Percentiles rank a stretch among this genome's conserved stretches.
phyloP scores from a whole-genome alignment of 2,329 filamentous ascomycete genomes.

The Aspergillus sergii region DNA sequence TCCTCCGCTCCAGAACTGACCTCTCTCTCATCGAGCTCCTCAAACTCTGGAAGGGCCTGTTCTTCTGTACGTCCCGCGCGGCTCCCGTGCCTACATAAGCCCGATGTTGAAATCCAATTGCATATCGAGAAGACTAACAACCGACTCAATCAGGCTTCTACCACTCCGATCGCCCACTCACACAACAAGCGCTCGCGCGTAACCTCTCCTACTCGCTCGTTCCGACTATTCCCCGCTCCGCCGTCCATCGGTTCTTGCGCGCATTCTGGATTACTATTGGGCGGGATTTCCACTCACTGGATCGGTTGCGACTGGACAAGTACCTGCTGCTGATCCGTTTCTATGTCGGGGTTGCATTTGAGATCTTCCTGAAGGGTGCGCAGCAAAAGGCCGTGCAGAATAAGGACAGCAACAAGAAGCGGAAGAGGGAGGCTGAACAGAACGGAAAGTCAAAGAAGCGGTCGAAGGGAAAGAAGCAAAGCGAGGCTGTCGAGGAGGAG shows the following conservation, averaged over 20 bases:
- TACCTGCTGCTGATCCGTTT: constrained; percentile 82
- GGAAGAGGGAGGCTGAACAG: constrained; percentile 30
- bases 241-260: constrained; percentile 53
- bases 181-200: constrained; percentile 79
- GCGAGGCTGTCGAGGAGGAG: constrained; percentile 18
- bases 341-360: constrained; percentile 72
- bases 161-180: constrained; percentile 88
- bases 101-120: background rate
- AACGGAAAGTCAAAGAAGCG: constrained; percentile 32
- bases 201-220: constrained; percentile 72
- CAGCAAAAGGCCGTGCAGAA: constrained; percentile 9
- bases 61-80: constrained; percentile 64
- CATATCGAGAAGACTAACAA: background rate
- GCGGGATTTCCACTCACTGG: constrained; percentile 70
- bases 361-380: constrained; percentile 37
- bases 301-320: constrained; percentile 84
- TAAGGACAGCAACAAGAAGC: constrained; percentile 29
- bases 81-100: background rate
- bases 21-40: constrained; percentile 72
- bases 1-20: constrained; percentile 66
- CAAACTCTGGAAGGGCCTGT: constrained; percentile 94
- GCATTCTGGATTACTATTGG: constrained; percentile 74
- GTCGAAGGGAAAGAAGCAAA: constrained; percentile 17
- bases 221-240: constrained; percentile 57
- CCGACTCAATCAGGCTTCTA: constrained; percentile 64